Evolutionary conservation across 1,284 basidiomycete genomes (phyloP), one percentile per base, ranked within the genome.

Genomic region (Puccinia coronata): DNA sequence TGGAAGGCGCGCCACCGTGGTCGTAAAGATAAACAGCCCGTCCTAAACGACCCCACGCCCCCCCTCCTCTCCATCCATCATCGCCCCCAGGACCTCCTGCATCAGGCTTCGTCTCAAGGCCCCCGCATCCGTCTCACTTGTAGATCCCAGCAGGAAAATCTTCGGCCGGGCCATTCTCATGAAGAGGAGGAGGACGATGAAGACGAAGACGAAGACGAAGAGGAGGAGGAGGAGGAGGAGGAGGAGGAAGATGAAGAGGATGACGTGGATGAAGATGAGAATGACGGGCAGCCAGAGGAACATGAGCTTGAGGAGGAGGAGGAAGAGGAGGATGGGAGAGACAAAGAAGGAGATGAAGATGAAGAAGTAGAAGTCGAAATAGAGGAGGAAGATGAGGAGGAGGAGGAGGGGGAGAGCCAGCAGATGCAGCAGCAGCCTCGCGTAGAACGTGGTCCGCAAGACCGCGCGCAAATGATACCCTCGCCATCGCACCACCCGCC

Each of bases 21-120:
- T 28, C 31, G 61, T 23, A 80, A 80, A 31, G 79, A 73, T 67
- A 80, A 80, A 73, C n/a, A 49, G 61, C 75, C 75, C 39, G 49
- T 77, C n/a, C 28, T 31, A 23, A 25, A 31, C 34, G 47, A 70
- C 20, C 67, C 31, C 11, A 11, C 41, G 9, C 1, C 36, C 12
- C 67, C 25, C 31, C n/a, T 49, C n/a, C n/a, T n/a, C n/a, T 28
- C 28, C 67, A 16, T 6, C n/a, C 14, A n/a, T n/a, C 41, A 47
- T 49, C 31, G 51, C 16, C 20, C 28, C 3, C 25, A 77, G 1
- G 63, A 31, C 34, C 9, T 6, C 34, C n/a, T n/a, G n/a, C 39
- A 49, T 20, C 61, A 67, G 25, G 36, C 28, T n/a, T 65, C 41
- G 16, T 43, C 55, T 28, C 57, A 59, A 28, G 73, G 55, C 5